Evolutionary conservation across 305 asterid genomes (phyloP).

Genomic region (Solanum chacoense): DNA sequence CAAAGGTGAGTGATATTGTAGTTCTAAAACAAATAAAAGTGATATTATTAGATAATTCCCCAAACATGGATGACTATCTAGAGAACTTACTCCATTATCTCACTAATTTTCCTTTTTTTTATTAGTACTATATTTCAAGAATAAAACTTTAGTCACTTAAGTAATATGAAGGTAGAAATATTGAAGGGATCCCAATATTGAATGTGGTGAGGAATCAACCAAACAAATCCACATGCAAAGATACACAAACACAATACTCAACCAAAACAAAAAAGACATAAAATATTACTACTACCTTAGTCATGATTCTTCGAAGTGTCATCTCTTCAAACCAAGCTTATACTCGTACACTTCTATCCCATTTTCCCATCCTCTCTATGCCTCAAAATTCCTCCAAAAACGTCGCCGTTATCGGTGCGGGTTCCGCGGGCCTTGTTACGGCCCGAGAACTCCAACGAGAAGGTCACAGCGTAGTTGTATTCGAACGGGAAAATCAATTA

Average conservation of each 20-base stretch:
- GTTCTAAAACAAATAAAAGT: too few relatives aligned
- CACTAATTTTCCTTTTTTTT: too few relatives aligned
- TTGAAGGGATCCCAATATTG: background rate
- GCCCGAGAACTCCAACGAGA: constrained; percentile 72
- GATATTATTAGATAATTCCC: too few relatives aligned
- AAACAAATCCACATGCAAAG: background rate
- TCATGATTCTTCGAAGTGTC: background rate
- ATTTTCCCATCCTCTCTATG: constrained; percentile 17
- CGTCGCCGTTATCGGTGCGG: constrained; percentile 93
- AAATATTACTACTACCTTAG: background rate
- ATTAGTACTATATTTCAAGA: too few relatives aligned
- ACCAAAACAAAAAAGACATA: background rate
- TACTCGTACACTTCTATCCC: constrained; percentile 14
- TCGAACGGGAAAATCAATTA: constrained; percentile 47
- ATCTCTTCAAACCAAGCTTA: background rate
- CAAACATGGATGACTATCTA: too few relatives aligned
- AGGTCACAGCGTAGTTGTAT: constrained; percentile 75
- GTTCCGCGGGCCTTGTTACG: constrained; percentile 74
- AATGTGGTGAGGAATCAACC: background rate
- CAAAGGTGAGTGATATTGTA: too few relatives aligned
- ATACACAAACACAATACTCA: background rate
- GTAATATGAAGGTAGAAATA: background rate
- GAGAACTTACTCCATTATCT: too few relatives aligned
- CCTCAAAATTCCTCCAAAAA: constrained; percentile 28
- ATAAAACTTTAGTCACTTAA: too few relatives aligned